These are phyloP conservation scores for Cryptococcus sp. DNA, from an alignment of 1,284 basidiomycete genomes.

Conservation along the genomic window DNA sequence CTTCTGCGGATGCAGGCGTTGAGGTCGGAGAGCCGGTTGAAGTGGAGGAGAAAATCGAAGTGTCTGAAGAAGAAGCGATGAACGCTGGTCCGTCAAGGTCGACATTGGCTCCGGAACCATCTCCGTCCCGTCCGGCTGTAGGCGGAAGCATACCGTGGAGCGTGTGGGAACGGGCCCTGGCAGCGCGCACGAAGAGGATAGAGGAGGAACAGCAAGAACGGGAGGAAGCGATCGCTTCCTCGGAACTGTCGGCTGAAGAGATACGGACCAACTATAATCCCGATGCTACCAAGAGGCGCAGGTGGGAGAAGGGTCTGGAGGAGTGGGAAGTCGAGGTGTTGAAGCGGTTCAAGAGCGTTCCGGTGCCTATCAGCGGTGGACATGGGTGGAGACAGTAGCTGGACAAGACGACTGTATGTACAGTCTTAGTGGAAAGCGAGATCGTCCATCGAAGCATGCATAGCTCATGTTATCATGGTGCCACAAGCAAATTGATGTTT, in stretches of 20 bases:
- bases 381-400: conserved; percentile 7
- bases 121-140: conserved; percentile 8
- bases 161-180: conserved; percentile 68
- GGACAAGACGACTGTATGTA: too few relatives aligned
- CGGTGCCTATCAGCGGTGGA: conserved; percentile 30
- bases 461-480: too few relatives aligned
- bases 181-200: conserved; percentile 37
- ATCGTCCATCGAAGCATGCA: too few relatives aligned
- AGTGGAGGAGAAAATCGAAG: neutral
- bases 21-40: neutral
- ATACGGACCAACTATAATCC: conserved; percentile 22
- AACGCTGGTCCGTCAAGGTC: neutral
- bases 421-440: too few relatives aligned
- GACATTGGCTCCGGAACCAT: conserved; percentile 3
- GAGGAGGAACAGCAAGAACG: conserved; percentile 56
- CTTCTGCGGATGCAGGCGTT: neutral
- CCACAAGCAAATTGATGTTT: neutral
- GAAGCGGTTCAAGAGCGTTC: conserved; percentile 42
- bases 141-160: conserved; percentile 72
- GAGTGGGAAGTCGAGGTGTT: conserved; percentile 52
- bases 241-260: conserved; percentile 52
- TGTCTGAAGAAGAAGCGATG: too few relatives aligned
- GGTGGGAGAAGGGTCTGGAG: conserved; percentile 27
- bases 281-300: conserved; percentile 62
- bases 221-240: conserved; percentile 42